phyloP scores from a whole-genome alignment of 257 asterid species.

The Gentiana macrophylla region DNA sequence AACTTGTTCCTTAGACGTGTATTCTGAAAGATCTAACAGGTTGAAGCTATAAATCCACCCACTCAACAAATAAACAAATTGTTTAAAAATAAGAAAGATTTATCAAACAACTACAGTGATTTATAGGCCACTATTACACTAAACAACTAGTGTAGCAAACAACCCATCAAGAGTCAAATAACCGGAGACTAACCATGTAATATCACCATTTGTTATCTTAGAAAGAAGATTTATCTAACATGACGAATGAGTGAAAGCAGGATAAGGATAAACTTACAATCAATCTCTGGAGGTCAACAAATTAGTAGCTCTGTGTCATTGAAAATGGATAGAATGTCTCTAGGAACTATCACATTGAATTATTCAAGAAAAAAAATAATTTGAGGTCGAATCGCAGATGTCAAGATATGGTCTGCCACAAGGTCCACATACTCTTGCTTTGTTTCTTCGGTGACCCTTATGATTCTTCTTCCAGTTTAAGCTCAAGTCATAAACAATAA shows the following conservation, averaged over 20 bases:
- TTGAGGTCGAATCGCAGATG: constrained; percentile 96
- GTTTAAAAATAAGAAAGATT: neutral
- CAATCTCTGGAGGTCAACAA: constrained; percentile 97
- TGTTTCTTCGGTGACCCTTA: constrained; percentile 91
- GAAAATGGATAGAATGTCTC: constrained; percentile 75
- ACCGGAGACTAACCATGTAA: constrained; percentile 50
- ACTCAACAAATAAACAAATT: too few relatives aligned
- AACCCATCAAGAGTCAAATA: neutral
- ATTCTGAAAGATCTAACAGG: constrained; percentile 97
- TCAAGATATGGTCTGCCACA: constrained; percentile 93
- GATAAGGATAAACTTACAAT: constrained; percentile 45
- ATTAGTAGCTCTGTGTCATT: constrained; percentile 89
- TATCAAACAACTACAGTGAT: neutral
- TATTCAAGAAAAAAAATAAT: constrained; percentile 90
- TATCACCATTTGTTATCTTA: neutral
- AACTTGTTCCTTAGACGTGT: constrained; percentile 83
- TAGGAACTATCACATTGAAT: constrained; percentile 79
- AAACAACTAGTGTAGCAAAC: neutral
- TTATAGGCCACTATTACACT: neutral
- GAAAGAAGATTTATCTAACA: neutral
- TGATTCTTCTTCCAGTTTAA: constrained; percentile 79
- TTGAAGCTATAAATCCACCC: constrained; percentile 51
- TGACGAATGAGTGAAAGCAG: neutral
- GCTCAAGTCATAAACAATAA: constrained; percentile 93
- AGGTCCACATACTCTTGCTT: constrained; percentile 97